Evolutionary conservation across 1,284 basidiomycete genomes (phyloP).

Genomic region (Paramarasmius palmivorus): DNA sequence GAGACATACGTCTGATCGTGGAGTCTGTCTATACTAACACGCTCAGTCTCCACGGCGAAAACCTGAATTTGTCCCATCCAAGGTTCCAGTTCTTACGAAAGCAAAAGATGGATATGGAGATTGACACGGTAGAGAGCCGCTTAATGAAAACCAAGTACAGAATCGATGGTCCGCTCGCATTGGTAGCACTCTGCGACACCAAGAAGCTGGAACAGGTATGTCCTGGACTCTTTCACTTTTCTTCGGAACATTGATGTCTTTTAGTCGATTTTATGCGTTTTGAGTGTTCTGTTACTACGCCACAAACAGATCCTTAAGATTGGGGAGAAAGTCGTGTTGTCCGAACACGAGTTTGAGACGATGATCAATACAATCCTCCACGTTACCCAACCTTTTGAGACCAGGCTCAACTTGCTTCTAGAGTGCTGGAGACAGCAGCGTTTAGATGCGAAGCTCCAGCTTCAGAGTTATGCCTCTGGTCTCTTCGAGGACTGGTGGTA

Average conservation of each 20-base stretch:
- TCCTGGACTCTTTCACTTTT: background rate
- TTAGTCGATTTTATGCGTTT: background rate
- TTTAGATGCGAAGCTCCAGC: background rate
- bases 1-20: background rate
- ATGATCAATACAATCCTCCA: background rate
- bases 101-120: background rate
- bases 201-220: background rate
- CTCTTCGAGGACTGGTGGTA: constrained; percentile 1
- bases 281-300: background rate
- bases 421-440: constrained; percentile 3
- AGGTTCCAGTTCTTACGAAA: background rate
- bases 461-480: constrained; percentile 2
- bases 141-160: background rate
- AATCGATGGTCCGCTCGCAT: background rate
- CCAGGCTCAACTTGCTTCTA: background rate
- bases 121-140: background rate
- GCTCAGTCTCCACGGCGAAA: background rate
- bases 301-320: background rate
- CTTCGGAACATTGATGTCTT: background rate
- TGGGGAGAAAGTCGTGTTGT: background rate
- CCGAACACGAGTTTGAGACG: background rate
- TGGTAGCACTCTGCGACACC: background rate
- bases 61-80: background rate
- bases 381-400: background rate
- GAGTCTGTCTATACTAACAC: background rate